Base-by-base conservation (phyloP, 2,329 filamentous ascomycete genomes). In the Hirsutella thompsonii region DNA sequence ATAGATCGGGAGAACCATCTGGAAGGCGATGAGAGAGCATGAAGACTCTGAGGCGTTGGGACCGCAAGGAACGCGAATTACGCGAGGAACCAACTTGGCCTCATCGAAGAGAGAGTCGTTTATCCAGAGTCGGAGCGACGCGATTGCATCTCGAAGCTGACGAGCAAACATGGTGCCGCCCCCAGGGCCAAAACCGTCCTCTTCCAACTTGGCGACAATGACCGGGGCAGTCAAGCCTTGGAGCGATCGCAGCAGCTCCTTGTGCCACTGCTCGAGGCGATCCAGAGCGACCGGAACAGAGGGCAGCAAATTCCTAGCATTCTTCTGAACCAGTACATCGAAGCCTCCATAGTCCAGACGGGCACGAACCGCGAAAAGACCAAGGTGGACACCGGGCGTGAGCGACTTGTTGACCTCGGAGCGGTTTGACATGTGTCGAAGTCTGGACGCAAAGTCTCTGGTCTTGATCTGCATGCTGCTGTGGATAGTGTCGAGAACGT, bases 381-480 rank as follows among this genome's bases (percentile, higher is more conserved):
- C 73, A 2, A 80, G 42, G 46, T 80, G 73, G 8, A 78, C 67
- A 2, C 72, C 74, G 0, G 70, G 62, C 5, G 67, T 60, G 19
- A 73, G 57, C 48, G 69, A 67, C 8, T 60, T 63, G 42, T 57
- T 63, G 46, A 60, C 60, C 44, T 62, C 62, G 2, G 65, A 67
- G 55, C 77, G 83, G 18, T 63, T 67, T 14, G 75, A 72, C 70
- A 94, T 84, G 21, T 72, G 69, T 9, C 66, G 63, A 9, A 94
- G 63, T 42, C 79, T 76, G 5, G 60, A 56, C 36, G 72, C 68
- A 4, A 94, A 64, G 18, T 76, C 72, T 2, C 66, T 60, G 2
- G 70, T 67, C 38, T 79, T 71, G 42, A 93, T 79, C 53, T 90
- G 83, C 69, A 94, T 81, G 46, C 76, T 81, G 20, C 76, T 69